phyloP scores from a whole-genome alignment of 2,329 filamentous ascomycete species.

The Beauveria sp. region DNA sequence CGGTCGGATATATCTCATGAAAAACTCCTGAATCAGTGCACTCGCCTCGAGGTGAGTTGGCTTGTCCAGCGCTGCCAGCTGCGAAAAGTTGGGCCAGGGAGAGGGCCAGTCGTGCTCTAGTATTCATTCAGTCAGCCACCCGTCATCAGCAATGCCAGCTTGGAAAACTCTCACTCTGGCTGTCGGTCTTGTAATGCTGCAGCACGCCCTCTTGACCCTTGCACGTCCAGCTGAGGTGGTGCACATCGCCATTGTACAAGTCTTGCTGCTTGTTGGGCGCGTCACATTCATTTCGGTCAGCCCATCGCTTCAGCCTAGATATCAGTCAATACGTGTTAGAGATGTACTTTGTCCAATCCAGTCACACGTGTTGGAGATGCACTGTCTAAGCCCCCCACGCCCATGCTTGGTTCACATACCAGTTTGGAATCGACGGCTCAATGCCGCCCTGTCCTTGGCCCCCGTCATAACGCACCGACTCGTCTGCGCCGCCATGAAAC shows the following conservation, averaged over 20 bases:
- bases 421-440: conserved; percentile 32
- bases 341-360: neutral
- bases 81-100: conserved; percentile 36
- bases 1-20: conserved; percentile 26
- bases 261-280: conserved; percentile 22
- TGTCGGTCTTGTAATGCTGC: conserved; percentile 37
- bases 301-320: conserved; percentile 32
- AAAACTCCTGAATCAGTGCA: conserved; percentile 39
- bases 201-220: conserved; percentile 25
- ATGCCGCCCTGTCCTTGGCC: conserved; percentile 34
- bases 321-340: neutral
- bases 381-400: neutral
- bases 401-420: conserved; percentile 11
- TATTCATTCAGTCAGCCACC: neutral
- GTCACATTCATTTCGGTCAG: conserved; percentile 31
- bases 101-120: conserved; percentile 37
- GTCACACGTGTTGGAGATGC: too few species aligned
- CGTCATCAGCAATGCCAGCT: neutral
- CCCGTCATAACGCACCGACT: conserved; percentile 34
- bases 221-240: conserved; percentile 36
- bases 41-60: conserved; percentile 37
- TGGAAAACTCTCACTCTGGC: conserved; percentile 23
- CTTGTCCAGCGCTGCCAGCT: conserved; percentile 29
- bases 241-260: conserved; percentile 31
- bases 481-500: conserved; percentile 38